Percentiles rank a stretch among this genome's conserved stretches.
These are phyloP conservation scores for Fusarium napiforme DNA, from an alignment of 2,329 filamentous ascomycete genomes.

Conservation along the genomic window DNA sequence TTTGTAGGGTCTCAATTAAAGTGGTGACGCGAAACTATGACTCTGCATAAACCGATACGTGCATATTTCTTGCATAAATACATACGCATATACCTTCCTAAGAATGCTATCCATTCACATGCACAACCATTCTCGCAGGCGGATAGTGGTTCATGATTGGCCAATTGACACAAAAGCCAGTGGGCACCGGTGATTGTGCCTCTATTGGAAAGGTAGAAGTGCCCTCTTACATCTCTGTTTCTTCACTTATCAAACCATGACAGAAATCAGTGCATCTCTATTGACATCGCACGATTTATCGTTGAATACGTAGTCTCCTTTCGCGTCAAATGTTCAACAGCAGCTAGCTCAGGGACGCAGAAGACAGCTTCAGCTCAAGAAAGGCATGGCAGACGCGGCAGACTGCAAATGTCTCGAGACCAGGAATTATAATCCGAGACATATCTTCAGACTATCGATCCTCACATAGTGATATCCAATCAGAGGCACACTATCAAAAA, in stretches of 20 bases:
- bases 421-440: conserved; percentile 4
- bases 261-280: background rate
- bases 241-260: background rate
- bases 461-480: conserved; percentile 9
- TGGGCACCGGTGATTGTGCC: background rate
- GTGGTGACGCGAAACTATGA: conserved; percentile 35
- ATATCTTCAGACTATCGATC: background rate
- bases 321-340: background rate
- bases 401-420: background rate
- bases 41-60: background rate
- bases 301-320: background rate
- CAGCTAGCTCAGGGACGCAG: background rate
- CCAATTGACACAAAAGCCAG: background rate
- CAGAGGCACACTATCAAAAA: background rate
- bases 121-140: background rate
- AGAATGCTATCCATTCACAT: too few relatives aligned
- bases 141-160: background rate
- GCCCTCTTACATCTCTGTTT: background rate
- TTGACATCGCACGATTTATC: background rate
- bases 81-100: background rate
- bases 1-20: conserved; percentile 43
- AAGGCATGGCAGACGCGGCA: background rate
- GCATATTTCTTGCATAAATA: background rate
- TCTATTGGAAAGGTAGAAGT: background rate
- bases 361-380: background rate